phyloP scores from a whole-genome alignment of 495 filamentous ascomycete genomes.

The Talaromyces proteolyticus region DNA sequence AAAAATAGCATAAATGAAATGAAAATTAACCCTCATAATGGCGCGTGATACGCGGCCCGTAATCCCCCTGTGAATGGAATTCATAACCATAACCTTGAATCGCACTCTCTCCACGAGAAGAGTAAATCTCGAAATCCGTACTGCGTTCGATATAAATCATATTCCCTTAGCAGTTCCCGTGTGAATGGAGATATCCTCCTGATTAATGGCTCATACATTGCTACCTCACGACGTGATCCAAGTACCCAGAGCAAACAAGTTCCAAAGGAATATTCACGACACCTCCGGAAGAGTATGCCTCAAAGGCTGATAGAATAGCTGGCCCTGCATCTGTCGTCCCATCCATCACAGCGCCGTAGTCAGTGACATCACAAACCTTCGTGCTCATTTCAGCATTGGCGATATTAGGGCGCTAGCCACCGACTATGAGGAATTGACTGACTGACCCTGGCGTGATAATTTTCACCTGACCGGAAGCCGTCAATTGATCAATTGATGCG shows the following conservation, averaged over 20 bases:
- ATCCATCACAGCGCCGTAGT: conserved; percentile 18
- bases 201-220: conserved; percentile 23
- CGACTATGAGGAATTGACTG: too few relatives aligned
- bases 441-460: too few relatives aligned
- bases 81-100: conserved; percentile 26
- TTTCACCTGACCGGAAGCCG: too few relatives aligned
- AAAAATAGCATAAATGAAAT: conserved; percentile 3
- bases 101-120: conserved; percentile 16
- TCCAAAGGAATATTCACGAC: conserved; percentile 19
- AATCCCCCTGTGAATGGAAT: conserved; percentile 18
- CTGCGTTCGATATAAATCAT: conserved; percentile 27
- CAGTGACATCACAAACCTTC: conserved; percentile 17
- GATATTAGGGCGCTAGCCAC: too few relatives aligned
- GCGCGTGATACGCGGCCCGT: conserved; percentile 23
- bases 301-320: conserved; percentile 17
- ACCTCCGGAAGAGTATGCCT: conserved; percentile 25
- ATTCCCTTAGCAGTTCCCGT: conserved; percentile 29
- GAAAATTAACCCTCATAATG: conserved; percentile 19
- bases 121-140: conserved; percentile 22
- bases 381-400: conserved; percentile 16
- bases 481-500: too few relatives aligned
- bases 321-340: conserved; percentile 21
- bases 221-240: conserved; percentile 27
- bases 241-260: conserved; percentile 20
- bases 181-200: conserved; percentile 26